A percentile compares a stretch with the other conserved stretches of the same genome.
These are phyloP conservation scores for Kingdonia uniflora DNA, from an alignment of 164 flowering plant species.

Conservation along the genomic window DNA sequence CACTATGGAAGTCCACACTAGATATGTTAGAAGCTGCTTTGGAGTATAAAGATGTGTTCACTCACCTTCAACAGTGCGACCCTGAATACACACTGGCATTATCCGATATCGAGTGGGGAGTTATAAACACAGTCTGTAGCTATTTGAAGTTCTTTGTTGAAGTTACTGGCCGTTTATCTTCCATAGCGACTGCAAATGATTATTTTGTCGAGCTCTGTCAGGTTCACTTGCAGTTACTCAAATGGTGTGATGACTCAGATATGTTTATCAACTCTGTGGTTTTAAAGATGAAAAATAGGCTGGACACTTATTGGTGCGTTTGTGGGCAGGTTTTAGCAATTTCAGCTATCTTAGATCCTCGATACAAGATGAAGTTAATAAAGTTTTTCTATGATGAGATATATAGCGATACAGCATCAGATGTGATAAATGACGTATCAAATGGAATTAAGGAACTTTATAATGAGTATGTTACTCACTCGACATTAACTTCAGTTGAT, in stretches of 20 bases:
- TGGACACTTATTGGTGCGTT: conserved; percentile 62
- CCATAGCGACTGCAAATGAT: conserved; percentile 45
- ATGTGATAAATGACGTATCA: conserved; percentile 42
- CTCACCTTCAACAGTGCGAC: conserved; percentile 37
- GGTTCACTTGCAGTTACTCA: conserved; percentile 43
- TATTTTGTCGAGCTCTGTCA: conserved; percentile 63
- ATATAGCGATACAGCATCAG: conserved; percentile 35
- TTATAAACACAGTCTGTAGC: conserved; percentile 29
- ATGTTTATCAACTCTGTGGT: conserved; percentile 40
- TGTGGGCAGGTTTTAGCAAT: conserved; percentile 49
- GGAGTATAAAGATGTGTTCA: conserved; percentile 39
- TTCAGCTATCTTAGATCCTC: conserved; percentile 58
- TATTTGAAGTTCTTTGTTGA: conserved; percentile 52
- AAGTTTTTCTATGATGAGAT: conserved; percentile 60
- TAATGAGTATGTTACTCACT: conserved; percentile 34
- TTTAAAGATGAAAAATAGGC: conserved; percentile 45
- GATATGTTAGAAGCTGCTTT: conserved; percentile 53
- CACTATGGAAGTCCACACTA: conserved; percentile 49
- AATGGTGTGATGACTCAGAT: conserved; percentile 54
- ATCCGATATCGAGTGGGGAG: conserved; percentile 59
- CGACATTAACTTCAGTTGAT: conserved; percentile 22
- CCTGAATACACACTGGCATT: conserved; percentile 23
- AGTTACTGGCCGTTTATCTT: conserved; percentile 29
- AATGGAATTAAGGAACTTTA: conserved; percentile 45
- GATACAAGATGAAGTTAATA: conserved; percentile 69